A percentile compares a stretch with the other conserved stretches of the same genome.
Conservation (phyloP, 148 eudicot genomes). For the Rhododendron kiyosumense region DNA sequence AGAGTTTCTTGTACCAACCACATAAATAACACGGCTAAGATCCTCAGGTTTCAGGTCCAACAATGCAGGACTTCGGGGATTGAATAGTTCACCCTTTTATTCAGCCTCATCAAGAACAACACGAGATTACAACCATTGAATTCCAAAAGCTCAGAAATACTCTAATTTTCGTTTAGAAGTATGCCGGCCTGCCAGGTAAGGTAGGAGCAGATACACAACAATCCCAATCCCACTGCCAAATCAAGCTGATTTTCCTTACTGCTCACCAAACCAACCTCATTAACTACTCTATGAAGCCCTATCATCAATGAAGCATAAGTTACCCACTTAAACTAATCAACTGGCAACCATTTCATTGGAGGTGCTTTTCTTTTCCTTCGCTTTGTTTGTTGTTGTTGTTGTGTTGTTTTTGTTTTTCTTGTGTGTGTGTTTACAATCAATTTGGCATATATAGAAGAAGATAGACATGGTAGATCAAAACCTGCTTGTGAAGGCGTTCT, state of each 20-base stretch:
- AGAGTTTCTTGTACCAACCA: background rate
- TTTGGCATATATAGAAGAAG: background rate
- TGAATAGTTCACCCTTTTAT: background rate
- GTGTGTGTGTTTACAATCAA: background rate
- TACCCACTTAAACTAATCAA: background rate
- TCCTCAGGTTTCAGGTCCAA: background rate
- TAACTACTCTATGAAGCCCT: background rate
- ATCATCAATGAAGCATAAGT: background rate
- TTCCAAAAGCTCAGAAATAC: background rate
- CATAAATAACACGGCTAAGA: background rate
- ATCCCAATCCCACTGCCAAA: background rate
- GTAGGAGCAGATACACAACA: background rate
- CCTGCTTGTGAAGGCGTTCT: slow-evolving; percentile 88
- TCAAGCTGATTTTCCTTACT: background rate
- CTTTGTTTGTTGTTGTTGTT: background rate
- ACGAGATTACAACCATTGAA: background rate
- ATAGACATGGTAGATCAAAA: slow-evolving; percentile 8
- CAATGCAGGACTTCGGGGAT: background rate
- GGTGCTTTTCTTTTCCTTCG: background rate
- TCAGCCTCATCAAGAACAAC: background rate
- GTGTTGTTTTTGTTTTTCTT: background rate
- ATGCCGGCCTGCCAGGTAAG: background rate
- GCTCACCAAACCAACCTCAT: background rate
- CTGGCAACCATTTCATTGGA: background rate
- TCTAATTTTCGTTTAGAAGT: too few species aligned